These are phyloP conservation scores for Circinella umbellata DNA, from an alignment of 371 early-diverging fungal genomes.

Conservation along the genomic window DNA sequence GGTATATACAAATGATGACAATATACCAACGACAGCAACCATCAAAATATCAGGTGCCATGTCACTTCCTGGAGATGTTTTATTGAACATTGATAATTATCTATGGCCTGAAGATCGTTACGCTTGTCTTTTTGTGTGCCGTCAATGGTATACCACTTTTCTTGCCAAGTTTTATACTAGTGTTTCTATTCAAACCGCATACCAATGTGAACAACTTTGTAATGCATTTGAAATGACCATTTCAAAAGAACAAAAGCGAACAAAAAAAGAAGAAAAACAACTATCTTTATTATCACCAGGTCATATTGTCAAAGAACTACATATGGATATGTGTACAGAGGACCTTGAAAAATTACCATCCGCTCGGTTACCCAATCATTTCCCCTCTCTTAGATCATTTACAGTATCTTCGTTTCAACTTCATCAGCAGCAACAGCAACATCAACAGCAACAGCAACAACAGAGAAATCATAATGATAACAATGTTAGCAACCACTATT, in stretches of 20 bases:
- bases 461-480: neutral
- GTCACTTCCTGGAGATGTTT: slow-evolving; percentile 13
- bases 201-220: neutral
- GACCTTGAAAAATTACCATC: slow-evolving; percentile 10
- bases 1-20: too few relatives aligned
- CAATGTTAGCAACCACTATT: neutral
- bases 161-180: slow-evolving; percentile 3
- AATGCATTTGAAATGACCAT: neutral
- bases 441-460: neutral
- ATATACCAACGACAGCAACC: too few relatives aligned
- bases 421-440: neutral
- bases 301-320: slow-evolving; percentile 1
- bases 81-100: slow-evolving; percentile 11
- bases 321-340: slow-evolving; percentile 9
- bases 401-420: neutral
- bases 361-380: neutral
- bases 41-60: neutral
- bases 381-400: slow-evolving; percentile 5
- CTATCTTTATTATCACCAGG: neutral
- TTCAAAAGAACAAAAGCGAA: neutral
- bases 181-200: neutral
- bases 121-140: slow-evolving; percentile 19
- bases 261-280: neutral
- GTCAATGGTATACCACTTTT: slow-evolving; percentile 16
- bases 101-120: slow-evolving; percentile 14